phyloP scores from a whole-genome alignment of 768 basidiomycete species.

The Nidularia sp. region DNA sequence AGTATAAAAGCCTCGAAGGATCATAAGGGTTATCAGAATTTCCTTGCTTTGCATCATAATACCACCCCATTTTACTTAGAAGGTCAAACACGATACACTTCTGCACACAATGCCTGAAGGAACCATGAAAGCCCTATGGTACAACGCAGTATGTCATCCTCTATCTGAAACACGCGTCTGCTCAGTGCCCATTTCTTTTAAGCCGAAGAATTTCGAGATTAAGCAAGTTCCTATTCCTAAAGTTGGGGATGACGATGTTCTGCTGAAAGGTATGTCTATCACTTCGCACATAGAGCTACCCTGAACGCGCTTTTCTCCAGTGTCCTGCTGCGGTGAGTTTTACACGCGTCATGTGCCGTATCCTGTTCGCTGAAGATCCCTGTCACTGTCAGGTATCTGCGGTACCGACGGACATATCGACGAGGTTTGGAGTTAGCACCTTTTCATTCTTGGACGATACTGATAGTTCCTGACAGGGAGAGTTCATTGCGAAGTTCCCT shows the following conservation, averaged over 20 bases:
- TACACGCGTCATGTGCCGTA: background rate
- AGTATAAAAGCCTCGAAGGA: background rate
- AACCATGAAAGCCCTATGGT: slow-evolving; percentile 66
- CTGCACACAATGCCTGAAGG: slow-evolving; percentile 39
- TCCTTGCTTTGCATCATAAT: background rate
- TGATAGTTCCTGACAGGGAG: slow-evolving; percentile 30
- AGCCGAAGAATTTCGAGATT: slow-evolving; percentile 51
- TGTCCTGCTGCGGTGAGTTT: slow-evolving; percentile 30
- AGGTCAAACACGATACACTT: background rate
- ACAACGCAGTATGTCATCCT: slow-evolving; percentile 42
- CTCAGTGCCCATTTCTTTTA: background rate
- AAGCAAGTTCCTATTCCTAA: slow-evolving; percentile 47
- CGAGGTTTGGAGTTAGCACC: slow-evolving; percentile 35
- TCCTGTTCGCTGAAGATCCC: background rate
- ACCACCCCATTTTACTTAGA: background rate
- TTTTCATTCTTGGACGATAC: background rate
- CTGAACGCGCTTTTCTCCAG: slow-evolving; percentile 11
- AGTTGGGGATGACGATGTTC: slow-evolving; percentile 50
- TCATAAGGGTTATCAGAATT: background rate
- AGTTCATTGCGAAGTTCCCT: slow-evolving; percentile 68
- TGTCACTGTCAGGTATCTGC: slow-evolving; percentile 32
- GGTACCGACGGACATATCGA: slow-evolving; percentile 55
- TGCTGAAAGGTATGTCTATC: slow-evolving; percentile 45
- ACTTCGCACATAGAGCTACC: slow-evolving; percentile 4
- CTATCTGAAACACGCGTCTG: background rate